Evolutionary conservation across 139 green algal species (phyloP).

Genomic region (Asterochloris erici): DNA sequence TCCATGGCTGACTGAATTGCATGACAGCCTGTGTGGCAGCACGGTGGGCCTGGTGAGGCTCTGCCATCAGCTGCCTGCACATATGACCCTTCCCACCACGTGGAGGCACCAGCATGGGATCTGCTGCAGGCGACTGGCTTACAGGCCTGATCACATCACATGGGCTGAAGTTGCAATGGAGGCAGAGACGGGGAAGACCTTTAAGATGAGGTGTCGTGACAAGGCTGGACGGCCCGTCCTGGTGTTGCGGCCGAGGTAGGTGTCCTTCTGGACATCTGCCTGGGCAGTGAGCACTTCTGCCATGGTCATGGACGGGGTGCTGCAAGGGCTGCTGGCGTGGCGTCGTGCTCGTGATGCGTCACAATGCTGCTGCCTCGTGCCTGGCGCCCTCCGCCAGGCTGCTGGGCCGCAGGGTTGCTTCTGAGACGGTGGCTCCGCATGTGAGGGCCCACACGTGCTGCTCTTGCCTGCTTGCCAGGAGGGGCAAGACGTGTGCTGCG

Average conservation of each 20-base stretch:
- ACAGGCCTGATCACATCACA: constrained; percentile 56
- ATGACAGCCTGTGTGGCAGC: neutral
- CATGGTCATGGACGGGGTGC: neutral
- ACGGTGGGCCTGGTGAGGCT: neutral
- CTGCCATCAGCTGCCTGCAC: neutral
- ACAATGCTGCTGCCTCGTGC: neutral
- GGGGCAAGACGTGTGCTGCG: neutral
- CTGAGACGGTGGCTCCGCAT: neutral
- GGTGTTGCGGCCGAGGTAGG: constrained; percentile 71
- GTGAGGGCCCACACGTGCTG: neutral
- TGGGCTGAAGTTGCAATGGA: constrained; percentile 61
- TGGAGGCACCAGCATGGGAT: no score
- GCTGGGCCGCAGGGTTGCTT: neutral
- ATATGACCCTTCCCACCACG: no score
- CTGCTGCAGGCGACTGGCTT: constrained; percentile 55
- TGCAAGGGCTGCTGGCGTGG: neutral
- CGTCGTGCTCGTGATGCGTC: neutral
- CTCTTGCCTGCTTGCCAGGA: neutral
- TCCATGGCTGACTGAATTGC: neutral
- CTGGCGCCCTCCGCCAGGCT: neutral
- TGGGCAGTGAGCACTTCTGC: neutral
- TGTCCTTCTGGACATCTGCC: neutral
- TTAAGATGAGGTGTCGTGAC: constrained; percentile 50
- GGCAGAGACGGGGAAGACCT: constrained; percentile 63
- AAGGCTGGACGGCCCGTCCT: constrained; percentile 66